These are phyloP conservation scores for Plasmodium vivax DNA, from an alignment of 169 alveolate species.

Conservation along the genomic window DNA sequence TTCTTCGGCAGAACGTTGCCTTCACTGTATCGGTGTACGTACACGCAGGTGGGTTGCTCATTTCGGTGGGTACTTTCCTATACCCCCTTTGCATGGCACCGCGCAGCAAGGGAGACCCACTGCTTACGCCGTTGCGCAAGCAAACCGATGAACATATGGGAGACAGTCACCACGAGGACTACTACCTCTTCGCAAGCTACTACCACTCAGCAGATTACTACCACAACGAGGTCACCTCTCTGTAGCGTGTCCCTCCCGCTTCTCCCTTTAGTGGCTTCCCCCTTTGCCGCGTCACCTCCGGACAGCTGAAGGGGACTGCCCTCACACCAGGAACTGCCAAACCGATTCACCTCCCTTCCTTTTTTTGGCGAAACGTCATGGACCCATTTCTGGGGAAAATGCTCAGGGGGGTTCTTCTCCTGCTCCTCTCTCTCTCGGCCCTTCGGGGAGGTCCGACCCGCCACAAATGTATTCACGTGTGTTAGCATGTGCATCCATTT, in stretches of 20 bases:
- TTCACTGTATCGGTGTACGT: background rate
- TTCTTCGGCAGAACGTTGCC: background rate
- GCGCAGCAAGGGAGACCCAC: background rate
- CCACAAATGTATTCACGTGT: background rate
- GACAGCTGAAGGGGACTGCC: background rate
- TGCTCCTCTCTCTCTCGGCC: background rate
- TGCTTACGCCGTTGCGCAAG: background rate
- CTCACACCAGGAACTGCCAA: background rate
- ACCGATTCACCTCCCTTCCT: background rate
- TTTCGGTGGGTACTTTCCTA: background rate
- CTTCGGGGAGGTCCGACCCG: constrained; percentile 17
- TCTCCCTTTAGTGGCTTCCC: background rate
- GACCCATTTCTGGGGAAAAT: background rate
- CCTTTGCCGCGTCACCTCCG: background rate
- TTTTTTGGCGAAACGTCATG: background rate
- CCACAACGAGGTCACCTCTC: background rate
- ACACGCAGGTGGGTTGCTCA: background rate
- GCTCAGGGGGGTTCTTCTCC: background rate
- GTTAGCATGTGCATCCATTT: background rate
- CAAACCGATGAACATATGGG: background rate
- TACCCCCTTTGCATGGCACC: background rate
- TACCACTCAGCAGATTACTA: background rate
- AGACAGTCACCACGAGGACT: background rate
- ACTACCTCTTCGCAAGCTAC: too few relatives aligned
- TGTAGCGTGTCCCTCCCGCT: background rate